A percentile compares a stretch with the other conserved stretches of the same genome.
phyloP scores from a whole-genome alignment of 345 rosid genomes.

The Capsella bursapastoris region DNA sequence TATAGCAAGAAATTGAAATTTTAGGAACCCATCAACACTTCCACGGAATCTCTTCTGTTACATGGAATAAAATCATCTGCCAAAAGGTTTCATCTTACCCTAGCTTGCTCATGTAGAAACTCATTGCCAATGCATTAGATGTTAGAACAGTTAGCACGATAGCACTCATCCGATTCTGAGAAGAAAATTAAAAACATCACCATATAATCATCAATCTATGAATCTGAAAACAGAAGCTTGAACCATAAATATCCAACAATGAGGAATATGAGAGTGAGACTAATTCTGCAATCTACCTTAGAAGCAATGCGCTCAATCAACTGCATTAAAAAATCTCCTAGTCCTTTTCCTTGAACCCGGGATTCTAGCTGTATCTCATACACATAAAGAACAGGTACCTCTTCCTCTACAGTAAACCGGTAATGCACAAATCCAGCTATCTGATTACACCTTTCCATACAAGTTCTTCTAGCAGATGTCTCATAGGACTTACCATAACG shows the following conservation, averaged over 20 bases:
- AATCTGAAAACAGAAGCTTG: conserved; percentile 16
- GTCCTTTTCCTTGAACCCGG: conserved; percentile 71
- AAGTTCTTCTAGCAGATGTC: conserved; percentile 21
- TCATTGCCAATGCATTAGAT: conserved; percentile 73
- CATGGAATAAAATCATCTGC: conserved; percentile 27
- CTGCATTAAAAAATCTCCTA: conserved; percentile 87
- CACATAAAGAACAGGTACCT: conserved; percentile 78
- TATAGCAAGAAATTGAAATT: not conserved
- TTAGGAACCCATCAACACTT: conserved; percentile 9
- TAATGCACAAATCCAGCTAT: conserved; percentile 80
- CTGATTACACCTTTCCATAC: conserved; percentile 35
- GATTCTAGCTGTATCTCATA: conserved; percentile 87
- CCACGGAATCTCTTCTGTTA: not conserved
- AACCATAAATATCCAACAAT: not conserved
- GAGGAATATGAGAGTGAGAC: not conserved
- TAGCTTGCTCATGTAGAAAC: conserved; percentile 77
- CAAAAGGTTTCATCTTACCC: conserved; percentile 55
- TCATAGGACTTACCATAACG: conserved; percentile 37
- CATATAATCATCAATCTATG: conserved; percentile 16
- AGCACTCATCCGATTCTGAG: conserved; percentile 73
- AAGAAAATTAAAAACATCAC: conserved; percentile 28
- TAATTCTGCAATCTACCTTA: conserved; percentile 51
- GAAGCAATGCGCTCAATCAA: conserved; percentile 80
- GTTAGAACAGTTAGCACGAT: conserved; percentile 84
- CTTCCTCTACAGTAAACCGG: conserved; percentile 85